These are phyloP conservation scores for Sarocladiaceae sp. DNA, from an alignment of 2,329 filamentous ascomycete genomes.

Conservation along the genomic window DNA sequence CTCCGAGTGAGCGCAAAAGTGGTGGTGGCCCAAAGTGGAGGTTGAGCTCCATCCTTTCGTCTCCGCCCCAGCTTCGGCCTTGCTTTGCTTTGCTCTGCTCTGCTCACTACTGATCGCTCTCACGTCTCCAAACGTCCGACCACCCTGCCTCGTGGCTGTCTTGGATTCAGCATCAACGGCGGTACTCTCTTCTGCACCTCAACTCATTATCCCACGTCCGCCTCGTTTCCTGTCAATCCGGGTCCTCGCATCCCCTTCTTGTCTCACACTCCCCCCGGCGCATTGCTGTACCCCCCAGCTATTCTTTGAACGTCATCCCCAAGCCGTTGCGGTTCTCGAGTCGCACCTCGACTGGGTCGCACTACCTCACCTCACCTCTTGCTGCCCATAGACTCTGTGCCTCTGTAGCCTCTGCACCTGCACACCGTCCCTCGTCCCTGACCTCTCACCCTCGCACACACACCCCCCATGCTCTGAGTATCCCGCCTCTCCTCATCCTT, in stretches of 20 bases:
- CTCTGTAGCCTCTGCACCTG: not conserved
- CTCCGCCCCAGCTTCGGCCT: constrained; percentile 5
- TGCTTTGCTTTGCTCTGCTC: no score
- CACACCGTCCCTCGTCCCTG: not conserved
- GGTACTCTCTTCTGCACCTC: constrained; percentile 5
- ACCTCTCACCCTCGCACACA: not conserved
- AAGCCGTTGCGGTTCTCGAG: not conserved
- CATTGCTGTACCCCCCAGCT: constrained; percentile 2
- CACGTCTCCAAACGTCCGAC: constrained; percentile 1
- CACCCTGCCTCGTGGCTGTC: constrained; percentile 8
- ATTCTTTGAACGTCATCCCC: constrained; percentile 6
- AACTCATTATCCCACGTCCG: not conserved
- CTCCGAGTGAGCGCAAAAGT: not conserved
- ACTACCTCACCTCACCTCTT: not conserved
- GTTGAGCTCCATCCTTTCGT: constrained; percentile 5
- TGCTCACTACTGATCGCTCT: not conserved
- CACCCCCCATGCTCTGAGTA: not conserved
- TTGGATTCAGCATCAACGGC: constrained; percentile 9
- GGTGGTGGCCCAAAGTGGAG: constrained; percentile 5
- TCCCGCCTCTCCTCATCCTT: constrained; percentile 1
- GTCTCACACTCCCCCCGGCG: constrained; percentile 5
- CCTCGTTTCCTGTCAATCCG: constrained; percentile 7
- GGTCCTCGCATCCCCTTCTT: not conserved
- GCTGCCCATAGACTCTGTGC: not conserved
- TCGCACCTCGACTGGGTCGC: constrained; percentile 3